phyloP scores from a whole-genome alignment of 345 rosid species.

The Corchorus olitorius region DNA sequence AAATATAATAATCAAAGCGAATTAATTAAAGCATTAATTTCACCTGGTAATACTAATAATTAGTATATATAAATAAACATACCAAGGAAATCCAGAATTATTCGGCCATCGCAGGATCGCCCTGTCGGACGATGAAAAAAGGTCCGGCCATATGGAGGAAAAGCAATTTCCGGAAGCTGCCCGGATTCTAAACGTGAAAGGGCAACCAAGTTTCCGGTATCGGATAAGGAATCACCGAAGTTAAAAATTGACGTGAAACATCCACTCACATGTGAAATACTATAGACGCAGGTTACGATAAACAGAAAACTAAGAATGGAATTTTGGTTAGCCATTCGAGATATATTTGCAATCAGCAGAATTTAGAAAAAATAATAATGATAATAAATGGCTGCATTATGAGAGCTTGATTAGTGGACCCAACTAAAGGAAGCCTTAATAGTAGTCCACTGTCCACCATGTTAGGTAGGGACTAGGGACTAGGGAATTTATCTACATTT shows the following conservation, averaged over 20 bases:
- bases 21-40: too few species aligned
- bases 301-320: background rate
- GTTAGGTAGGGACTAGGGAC: too few species aligned
- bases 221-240: conserved; percentile 59
- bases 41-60: too few species aligned
- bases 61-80: background rate
- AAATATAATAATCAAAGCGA: too few species aligned
- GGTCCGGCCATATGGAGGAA: conserved; percentile 48
- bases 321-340: too few species aligned
- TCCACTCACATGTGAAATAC: background rate
- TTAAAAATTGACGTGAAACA: conserved; percentile 37
- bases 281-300: background rate
- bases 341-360: too few species aligned
- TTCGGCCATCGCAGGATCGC: conserved; percentile 52
- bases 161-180: conserved; percentile 26
- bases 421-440: too few species aligned
- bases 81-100: conserved; percentile 58
- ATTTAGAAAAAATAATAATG: too few species aligned
- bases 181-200: conserved; percentile 9
- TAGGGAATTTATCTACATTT: too few species aligned
- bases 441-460: too few species aligned
- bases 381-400: too few species aligned
- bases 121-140: conserved; percentile 49
- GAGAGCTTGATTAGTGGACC: too few species aligned
- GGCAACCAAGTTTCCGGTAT: conserved; percentile 41